Evolutionary conservation across 2,329 filamentous ascomycete genomes (phyloP).

Genomic region (Chalaropsis ovoidea): DNA sequence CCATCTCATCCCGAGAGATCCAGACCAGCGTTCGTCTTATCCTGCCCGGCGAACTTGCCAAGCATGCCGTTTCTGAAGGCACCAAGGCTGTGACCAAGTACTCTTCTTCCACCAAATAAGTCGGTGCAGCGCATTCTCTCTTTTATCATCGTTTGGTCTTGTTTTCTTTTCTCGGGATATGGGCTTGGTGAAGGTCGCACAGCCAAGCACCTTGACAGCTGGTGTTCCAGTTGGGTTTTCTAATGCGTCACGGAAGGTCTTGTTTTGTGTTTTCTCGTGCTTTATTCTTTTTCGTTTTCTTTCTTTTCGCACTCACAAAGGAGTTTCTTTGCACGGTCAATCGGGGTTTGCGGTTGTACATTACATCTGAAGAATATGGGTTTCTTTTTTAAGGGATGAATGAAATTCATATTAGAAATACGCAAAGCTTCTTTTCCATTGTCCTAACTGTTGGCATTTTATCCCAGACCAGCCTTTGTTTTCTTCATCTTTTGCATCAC

Average conservation of each 20-base stretch:
- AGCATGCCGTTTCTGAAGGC: conserved; percentile 98
- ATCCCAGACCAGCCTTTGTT: conserved; percentile 73
- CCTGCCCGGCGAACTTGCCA: conserved; percentile 95
- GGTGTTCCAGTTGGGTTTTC: conserved; percentile 44
- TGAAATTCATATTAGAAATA: conserved; percentile 49
- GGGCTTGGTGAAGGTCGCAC: conserved; percentile 44
- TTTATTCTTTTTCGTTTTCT: conserved; percentile 30
- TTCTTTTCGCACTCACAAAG: conserved; percentile 42
- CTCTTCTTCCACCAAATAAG: conserved; percentile 98
- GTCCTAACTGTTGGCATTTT: no score
- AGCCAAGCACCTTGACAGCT: conserved; percentile 25
- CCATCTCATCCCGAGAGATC: conserved; percentile 98
- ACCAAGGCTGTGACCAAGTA: conserved; percentile 99
- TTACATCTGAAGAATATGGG: conserved; percentile 55
- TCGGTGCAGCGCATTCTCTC: conserved; percentile 30
- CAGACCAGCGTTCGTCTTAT: conserved; percentile 97
- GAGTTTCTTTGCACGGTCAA: conserved; percentile 55
- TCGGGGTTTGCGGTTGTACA: conserved; percentile 64
- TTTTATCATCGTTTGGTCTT: conserved; percentile 40
- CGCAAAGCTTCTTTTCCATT: background rate
- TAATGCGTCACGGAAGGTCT: conserved; percentile 68
- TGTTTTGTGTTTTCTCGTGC: conserved; percentile 35
- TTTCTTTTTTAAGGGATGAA: conserved; percentile 41
- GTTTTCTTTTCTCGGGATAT: conserved; percentile 52
- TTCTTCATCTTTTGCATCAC: conserved; percentile 81